Evolutionary conservation across 306 rosid genomes (phyloP).

Genomic region (Sphenostylis stenocarpa): DNA sequence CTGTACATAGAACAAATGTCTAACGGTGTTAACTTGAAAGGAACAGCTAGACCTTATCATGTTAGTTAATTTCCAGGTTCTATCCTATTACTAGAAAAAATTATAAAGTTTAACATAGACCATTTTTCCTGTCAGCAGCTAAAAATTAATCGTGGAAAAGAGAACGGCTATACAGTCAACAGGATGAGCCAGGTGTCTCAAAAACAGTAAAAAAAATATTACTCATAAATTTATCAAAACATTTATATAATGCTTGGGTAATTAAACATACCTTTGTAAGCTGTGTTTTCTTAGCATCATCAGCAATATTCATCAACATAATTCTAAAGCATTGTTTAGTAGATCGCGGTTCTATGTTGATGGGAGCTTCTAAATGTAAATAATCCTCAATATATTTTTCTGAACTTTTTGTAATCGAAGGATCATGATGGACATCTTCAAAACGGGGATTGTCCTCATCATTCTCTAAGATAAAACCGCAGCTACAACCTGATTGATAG

Average conservation of each 20-base stretch:
- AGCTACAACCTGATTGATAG: conserved; percentile 44
- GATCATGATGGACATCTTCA: conserved; percentile 37
- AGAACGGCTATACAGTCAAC: conserved; percentile 16
- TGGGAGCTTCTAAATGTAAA: conserved; percentile 40
- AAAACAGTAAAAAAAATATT: neutral
- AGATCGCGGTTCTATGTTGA: conserved; percentile 41
- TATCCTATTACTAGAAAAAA: conserved; percentile 6
- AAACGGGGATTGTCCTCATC: conserved; percentile 42
- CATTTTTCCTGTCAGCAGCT: conserved; percentile 8
- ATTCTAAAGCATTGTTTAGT: conserved; percentile 53
- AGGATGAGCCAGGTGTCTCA: neutral
- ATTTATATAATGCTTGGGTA: conserved; percentile 14
- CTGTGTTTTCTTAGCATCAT: conserved; percentile 62
- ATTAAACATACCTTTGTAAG: conserved; percentile 64
- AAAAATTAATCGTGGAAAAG: neutral
- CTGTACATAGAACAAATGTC: conserved; percentile 42
- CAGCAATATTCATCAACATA: conserved; percentile 91
- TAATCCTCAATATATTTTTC: conserved; percentile 34
- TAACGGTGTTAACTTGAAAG: neutral
- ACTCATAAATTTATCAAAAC: conserved; percentile 12
- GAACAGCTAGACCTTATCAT: neutral
- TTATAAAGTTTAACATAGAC: neutral
- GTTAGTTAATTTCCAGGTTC: neutral
- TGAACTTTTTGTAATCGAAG: conserved; percentile 37
- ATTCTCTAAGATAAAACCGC: conserved; percentile 42